Evolutionary conservation across 257 asterid genomes (phyloP), one percentile per base, ranked within the genome.

Genomic region (Anisodus tanguticus): DNA sequence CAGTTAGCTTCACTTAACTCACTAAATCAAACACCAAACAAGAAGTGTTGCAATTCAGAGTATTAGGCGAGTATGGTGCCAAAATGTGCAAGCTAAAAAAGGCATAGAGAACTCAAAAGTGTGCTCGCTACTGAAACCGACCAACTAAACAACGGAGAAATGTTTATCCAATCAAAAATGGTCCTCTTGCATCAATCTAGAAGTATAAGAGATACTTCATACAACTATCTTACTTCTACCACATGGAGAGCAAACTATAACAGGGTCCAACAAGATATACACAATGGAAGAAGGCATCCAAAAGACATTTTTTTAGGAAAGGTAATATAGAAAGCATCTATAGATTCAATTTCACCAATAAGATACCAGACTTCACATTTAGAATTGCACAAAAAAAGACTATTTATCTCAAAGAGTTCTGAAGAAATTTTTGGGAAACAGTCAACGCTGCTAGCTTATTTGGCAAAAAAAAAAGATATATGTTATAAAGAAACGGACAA

Each of bases 51-150:
- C 2, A 31, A 31, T 31, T 31, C 35, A 31, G 35, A 31, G 12
- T 37, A 51, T 68, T 68, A 37, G 76, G 76, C 37, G 51, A 37
- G 26, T 68, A 68, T 68, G 45, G 81, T 74, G 45, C 63, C 81
- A 77, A 77, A 53, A 9, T 53, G 64, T 53, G 26, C 64, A 77
- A 31, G 82, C 45, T 53, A 77, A 13, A 71, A n/a, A 71, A 9
- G 79, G 17, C 17, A 71, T 9, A 4, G 1, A 71, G 39, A 17
- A 70, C 57, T 43, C 79, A 16, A 69, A 69, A 19, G 58, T 72
- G 41, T 6, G 59, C 59, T 47, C 7, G 5, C 80, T 3, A 49
- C 31, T 45, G 7, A 19, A 49, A 74, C 41, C 6, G 2, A 51
- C 5, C 81, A 31, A 76, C 47, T 8, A 51, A 51, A 51, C 81